Percentiles rank a stretch among this genome's conserved stretches.
These are phyloP conservation scores for Stenogyne calaminthoides DNA, from an alignment of 305 asterid genomes.

Conservation along the genomic window DNA sequence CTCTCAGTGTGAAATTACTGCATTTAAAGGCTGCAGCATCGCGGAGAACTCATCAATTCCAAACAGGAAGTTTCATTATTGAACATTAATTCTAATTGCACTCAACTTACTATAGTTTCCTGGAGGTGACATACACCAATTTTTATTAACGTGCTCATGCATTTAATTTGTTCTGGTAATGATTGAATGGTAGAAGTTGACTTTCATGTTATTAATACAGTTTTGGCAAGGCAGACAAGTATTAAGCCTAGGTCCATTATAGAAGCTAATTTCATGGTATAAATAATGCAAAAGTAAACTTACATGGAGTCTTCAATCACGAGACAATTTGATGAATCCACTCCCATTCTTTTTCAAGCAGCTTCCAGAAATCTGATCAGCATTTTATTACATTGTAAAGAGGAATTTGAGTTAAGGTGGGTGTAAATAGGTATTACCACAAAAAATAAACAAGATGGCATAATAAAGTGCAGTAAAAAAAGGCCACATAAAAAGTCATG, in stretches of 20 bases:
- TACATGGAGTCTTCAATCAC: slow-evolving; percentile 96
- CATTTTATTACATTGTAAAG: slow-evolving; percentile 22
- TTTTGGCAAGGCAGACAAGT: not conserved
- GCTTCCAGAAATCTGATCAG: slow-evolving; percentile 84
- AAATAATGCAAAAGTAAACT: slow-evolving; percentile 33
- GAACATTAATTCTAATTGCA: not conserved
- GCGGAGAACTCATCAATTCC: not conserved
- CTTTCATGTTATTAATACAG: not conserved
- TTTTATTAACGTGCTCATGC: not conserved
- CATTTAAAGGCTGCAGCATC: not conserved
- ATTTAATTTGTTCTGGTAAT: not conserved
- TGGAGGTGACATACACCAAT: not conserved
- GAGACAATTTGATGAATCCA: slow-evolving; percentile 66
- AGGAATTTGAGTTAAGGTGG: not conserved
- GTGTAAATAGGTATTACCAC: not conserved
- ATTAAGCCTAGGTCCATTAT: not conserved
- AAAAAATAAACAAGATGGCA: slow-evolving; percentile 14
- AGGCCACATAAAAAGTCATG: not conserved
- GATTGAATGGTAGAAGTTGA: not conserved
- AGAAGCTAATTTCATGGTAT: slow-evolving; percentile 6
- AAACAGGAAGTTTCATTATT: not conserved
- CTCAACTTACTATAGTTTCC: not conserved
- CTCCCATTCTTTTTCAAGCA: slow-evolving; percentile 75
- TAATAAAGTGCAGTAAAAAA: slow-evolving; percentile 3
- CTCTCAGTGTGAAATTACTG: not conserved